Conservation (phyloP, 2,329 filamentous ascomycete species). For the Paraphoma sp. region DNA sequence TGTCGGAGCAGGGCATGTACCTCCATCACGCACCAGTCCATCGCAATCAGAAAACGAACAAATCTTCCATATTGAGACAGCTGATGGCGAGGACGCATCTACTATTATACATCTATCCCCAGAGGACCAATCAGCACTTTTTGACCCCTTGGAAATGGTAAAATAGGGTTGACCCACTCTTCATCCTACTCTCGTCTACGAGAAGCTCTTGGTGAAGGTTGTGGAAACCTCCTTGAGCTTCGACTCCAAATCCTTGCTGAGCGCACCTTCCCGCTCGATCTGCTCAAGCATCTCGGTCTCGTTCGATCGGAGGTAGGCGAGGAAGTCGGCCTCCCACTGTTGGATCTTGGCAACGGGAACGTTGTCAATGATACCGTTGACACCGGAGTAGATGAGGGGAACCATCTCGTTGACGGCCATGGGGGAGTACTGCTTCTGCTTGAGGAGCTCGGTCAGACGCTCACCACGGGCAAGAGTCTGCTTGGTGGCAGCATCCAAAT, state of each 20-base stretch:
- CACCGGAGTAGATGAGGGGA: constrained; percentile 98
- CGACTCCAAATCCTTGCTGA: constrained; percentile 92
- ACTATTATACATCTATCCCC: constrained; percentile 51
- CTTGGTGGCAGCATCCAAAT: constrained; percentile 98
- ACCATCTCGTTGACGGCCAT: constrained; percentile 99
- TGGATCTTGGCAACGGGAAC: constrained; percentile 92
- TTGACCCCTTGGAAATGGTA: constrained; percentile 42
- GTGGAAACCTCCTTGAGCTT: constrained; percentile 78
- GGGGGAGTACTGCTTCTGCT: constrained; percentile 99
- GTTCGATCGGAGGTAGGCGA: constrained; percentile 89
- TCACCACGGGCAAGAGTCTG: constrained; percentile 98
- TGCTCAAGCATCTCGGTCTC: constrained; percentile 81
- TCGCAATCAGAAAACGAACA: constrained; percentile 30
- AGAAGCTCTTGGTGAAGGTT: constrained; percentile 94
- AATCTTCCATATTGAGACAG: constrained; percentile 48
- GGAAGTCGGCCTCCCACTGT: constrained; percentile 93
- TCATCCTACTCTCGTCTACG: constrained; percentile 45
- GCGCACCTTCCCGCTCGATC: constrained; percentile 93
- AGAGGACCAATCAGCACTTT: constrained; percentile 48
- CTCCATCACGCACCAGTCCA: constrained; percentile 16
- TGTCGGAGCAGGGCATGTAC: constrained; percentile 16
- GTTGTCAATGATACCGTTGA: constrained; percentile 91
- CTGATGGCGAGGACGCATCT: constrained; percentile 49
- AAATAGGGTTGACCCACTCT: constrained; percentile 48
- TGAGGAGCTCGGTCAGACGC: constrained; percentile 97